A percentile compares a stretch with the other conserved stretches of the same genome.
phyloP scores from a whole-genome alignment of 2,329 filamentous ascomycete species.

The Capronia epimyces region DNA sequence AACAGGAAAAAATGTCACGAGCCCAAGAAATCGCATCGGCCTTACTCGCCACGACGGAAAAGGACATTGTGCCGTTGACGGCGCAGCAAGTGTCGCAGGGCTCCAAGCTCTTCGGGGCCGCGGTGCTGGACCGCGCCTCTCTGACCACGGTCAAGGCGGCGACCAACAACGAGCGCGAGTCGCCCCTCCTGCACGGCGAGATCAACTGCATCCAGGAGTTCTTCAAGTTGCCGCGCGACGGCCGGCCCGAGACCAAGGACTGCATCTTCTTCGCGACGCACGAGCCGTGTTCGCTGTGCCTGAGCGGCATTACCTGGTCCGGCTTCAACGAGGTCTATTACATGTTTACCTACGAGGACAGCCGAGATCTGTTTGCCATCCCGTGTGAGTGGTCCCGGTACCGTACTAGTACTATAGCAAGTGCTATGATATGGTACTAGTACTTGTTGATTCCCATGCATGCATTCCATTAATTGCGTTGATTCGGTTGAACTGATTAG shows the following conservation, averaged over 20 bases:
- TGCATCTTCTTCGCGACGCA: slow-evolving; percentile 57
- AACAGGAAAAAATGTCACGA: slow-evolving; percentile 10
- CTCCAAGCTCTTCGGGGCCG: slow-evolving; percentile 54
- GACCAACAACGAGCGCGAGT: slow-evolving; percentile 53
- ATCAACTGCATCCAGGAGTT: slow-evolving; percentile 58
- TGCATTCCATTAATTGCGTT: too few species aligned
- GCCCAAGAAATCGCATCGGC: slow-evolving; percentile 15
- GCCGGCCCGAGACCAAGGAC: slow-evolving; percentile 41
- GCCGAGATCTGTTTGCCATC: slow-evolving; percentile 51
- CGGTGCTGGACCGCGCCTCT: slow-evolving; percentile 44
- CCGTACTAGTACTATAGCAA: neutral
- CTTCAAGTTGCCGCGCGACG: slow-evolving; percentile 41
- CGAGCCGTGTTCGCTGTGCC: slow-evolving; percentile 55
- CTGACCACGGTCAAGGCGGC: slow-evolving; percentile 46
- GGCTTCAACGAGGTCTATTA: slow-evolving; percentile 55
- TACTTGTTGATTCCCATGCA: too few species aligned
- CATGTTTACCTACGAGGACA: slow-evolving; percentile 57
- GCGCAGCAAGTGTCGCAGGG: slow-evolving; percentile 47
- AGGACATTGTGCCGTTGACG: slow-evolving; percentile 50
- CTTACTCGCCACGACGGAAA: slow-evolving; percentile 33
- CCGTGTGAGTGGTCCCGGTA: slow-evolving; percentile 37
- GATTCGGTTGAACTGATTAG: too few species aligned
- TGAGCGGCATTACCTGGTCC: slow-evolving; percentile 55
- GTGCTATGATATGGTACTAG: neutral
- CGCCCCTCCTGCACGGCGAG: slow-evolving; percentile 55